Evolutionary conservation across 2,329 filamentous ascomycete genomes (phyloP).

Genomic region (Penicillium sp.): DNA sequence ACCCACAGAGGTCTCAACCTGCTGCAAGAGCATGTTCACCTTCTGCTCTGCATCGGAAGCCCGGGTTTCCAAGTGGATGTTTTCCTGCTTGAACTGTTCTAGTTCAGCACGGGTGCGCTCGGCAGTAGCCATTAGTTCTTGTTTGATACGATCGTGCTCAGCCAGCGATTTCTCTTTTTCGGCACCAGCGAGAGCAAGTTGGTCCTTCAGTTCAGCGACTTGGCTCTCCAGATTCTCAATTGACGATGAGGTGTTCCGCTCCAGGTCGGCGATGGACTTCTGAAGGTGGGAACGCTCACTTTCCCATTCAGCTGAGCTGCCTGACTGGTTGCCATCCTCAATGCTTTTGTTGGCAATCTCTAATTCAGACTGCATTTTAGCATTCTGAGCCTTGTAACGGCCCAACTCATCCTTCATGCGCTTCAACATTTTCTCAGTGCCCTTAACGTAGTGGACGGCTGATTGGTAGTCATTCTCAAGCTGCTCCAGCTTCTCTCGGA

Average conservation of each 20-base stretch:
- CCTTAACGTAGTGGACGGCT: constrained; percentile 95
- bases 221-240: constrained; percentile 70
- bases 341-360: constrained; percentile 62
- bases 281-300: constrained; percentile 68
- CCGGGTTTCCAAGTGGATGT: constrained; percentile 75
- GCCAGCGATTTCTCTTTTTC: constrained; percentile 69
- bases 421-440: constrained; percentile 98
- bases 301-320: constrained; percentile 68
- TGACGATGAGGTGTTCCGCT: constrained; percentile 67
- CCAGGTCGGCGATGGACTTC: constrained; percentile 66
- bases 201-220: constrained; percentile 66
- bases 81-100: constrained; percentile 80
- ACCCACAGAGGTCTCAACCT: constrained; percentile 90
- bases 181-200: constrained; percentile 64
- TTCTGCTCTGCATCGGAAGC: constrained; percentile 90
- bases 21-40: constrained; percentile 87
- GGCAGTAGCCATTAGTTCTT: constrained; percentile 58
- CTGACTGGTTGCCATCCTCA: constrained; percentile 39
- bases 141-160: constrained; percentile 55
- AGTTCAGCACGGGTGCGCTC: constrained; percentile 67
- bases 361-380: constrained; percentile 79
- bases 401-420: constrained; percentile 97
- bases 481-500: constrained; percentile 89
- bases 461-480: constrained; percentile 98
- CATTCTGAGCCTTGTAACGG: constrained; percentile 85